Percentiles rank a stretch among this genome's conserved stretches.
Evolutionary conservation across 257 asterid genomes (phyloP).

Genomic region (Solanum sitiens): DNA sequence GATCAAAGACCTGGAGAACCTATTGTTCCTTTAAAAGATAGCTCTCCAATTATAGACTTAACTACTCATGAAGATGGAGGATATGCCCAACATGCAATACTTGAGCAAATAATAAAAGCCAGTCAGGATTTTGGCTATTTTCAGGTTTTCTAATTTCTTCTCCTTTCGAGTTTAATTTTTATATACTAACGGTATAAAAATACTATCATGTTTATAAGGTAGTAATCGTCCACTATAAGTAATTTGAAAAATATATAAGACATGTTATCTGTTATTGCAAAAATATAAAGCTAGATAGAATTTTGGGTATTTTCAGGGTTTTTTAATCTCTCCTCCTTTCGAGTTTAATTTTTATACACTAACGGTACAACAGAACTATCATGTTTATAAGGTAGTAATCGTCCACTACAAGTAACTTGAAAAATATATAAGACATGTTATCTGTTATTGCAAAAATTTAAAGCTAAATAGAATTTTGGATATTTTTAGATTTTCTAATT

Average conservation of each 20-base stretch:
- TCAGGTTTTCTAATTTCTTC: constrained; percentile 17
- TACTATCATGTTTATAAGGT: not conserved
- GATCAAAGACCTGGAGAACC: constrained; percentile 9
- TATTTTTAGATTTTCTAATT: not conserved
- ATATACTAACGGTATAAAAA: not conserved
- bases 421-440: no score
- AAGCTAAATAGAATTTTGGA: no score
- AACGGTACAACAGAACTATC: not conserved
- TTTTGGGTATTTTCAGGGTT: no score
- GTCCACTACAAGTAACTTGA: no score
- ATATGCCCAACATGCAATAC: not conserved
- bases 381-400: no score
- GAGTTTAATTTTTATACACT: not conserved
- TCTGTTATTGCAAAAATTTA: no score
- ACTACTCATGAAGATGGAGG: not conserved
- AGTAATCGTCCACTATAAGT: no score
- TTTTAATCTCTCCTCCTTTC: no score
- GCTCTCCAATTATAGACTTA: constrained; percentile 10
- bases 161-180: not conserved
- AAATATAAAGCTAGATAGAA: no score
- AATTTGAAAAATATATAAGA: no score
- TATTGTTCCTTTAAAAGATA: not conserved
- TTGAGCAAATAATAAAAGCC: constrained; percentile 19
- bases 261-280: no score
- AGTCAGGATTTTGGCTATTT: constrained; percentile 40